Evolutionary conservation across 345 rosid genomes (phyloP).

Genomic region (Clarkia xantiana): DNA sequence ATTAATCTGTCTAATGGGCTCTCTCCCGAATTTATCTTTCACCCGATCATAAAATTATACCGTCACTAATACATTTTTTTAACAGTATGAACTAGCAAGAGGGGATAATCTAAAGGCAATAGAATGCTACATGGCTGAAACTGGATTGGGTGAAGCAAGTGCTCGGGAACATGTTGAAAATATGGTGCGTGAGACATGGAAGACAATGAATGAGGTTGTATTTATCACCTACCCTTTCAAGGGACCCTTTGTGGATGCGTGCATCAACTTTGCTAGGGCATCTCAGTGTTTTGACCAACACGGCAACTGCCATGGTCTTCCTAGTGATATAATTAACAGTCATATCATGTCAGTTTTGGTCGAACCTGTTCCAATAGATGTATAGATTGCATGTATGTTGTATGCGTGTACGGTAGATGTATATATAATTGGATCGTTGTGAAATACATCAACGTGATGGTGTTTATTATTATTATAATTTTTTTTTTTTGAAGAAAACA

Average conservation of each 20-base stretch:
- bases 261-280: no score
- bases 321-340: background rate
- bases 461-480: no score
- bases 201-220: conserved; percentile 7
- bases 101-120: no score
- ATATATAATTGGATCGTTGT: no score
- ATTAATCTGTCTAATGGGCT: background rate
- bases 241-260: background rate
- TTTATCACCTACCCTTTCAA: background rate
- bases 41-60: conserved; percentile 8
- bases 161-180: conserved; percentile 4
- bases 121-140: conserved; percentile 18
- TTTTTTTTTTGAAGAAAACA: no score
- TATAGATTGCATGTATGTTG: no score
- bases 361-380: conserved; percentile 1
- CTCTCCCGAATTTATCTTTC: conserved; percentile 3
- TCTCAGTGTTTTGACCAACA: no score
- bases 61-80: background rate
- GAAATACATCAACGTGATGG: no score
- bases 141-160: conserved; percentile 4
- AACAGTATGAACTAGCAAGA: conserved; percentile 8
- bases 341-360: background rate
- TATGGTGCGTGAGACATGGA: conserved; percentile 10
- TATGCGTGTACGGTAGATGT: no score
- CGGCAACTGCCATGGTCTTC: no score